Conservation (phyloP, 2,329 filamentous ascomycete genomes). For the Plenodomus lindquistii region DNA sequence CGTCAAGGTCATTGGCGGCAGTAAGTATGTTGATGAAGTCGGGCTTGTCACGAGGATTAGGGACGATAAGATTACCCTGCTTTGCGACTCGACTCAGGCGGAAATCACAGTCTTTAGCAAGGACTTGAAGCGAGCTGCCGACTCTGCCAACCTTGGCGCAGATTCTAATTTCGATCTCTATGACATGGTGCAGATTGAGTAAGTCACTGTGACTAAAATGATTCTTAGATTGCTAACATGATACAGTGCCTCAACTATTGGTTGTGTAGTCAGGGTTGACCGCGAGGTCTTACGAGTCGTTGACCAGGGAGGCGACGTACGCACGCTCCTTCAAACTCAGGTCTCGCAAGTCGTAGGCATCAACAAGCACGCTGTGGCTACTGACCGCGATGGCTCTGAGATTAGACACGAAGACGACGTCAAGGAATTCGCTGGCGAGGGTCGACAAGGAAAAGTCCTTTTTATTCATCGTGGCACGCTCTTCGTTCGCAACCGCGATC, state of each 20-base stretch:
- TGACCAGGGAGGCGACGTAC: constrained; percentile 84
- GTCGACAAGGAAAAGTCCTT: constrained; percentile 83
- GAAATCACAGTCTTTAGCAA: constrained; percentile 99
- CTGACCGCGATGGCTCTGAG: constrained; percentile 90
- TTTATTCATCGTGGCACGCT: constrained; percentile 93
- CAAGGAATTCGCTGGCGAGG: constrained; percentile 84
- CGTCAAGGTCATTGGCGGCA: constrained; percentile 97
- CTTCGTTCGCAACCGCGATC: constrained; percentile 83
- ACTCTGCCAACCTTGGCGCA: constrained; percentile 82
- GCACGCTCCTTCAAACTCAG: constrained; percentile 85
- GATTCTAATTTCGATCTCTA: constrained; percentile 90
- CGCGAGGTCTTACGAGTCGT: constrained; percentile 87
- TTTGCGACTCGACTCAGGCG: constrained; percentile 89
- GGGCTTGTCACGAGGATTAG: constrained; percentile 95
- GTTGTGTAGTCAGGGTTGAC: constrained; percentile 92
- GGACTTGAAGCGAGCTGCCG: constrained; percentile 89
- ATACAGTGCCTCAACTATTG: constrained; percentile 76
- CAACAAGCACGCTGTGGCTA: constrained; percentile 83
- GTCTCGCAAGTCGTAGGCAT: constrained; percentile 86
- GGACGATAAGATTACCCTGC: constrained; percentile 87
- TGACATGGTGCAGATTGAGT: constrained; percentile 91
- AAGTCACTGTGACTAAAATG: constrained; percentile 37
- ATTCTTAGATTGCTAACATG: constrained; percentile 12
- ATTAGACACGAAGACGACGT: constrained; percentile 91
- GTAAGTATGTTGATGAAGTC: constrained; percentile 90